Percentiles rank a stretch among this genome's conserved stretches.
Evolutionary conservation across 768 basidiomycete species (phyloP).

Genomic region (Cyathus striatus): DNA sequence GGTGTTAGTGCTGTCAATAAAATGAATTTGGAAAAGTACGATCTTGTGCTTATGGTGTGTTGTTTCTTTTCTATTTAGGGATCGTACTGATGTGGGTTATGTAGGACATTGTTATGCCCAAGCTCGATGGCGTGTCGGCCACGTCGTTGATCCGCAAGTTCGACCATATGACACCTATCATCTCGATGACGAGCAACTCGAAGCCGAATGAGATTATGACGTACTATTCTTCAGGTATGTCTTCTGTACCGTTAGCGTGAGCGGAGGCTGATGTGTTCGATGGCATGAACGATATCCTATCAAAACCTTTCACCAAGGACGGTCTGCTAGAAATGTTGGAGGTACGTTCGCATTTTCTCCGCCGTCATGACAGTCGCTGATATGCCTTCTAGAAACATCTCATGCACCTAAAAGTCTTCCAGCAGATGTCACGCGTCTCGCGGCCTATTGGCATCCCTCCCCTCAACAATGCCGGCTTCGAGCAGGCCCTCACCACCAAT

Average conservation of each 20-base stretch:
- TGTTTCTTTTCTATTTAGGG: constrained; percentile 7
- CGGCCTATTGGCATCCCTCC: constrained; percentile 66
- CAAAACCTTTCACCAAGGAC: constrained; percentile 97
- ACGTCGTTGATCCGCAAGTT: constrained; percentile 94
- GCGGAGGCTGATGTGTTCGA: too few relatives aligned
- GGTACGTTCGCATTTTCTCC: constrained; percentile 28
- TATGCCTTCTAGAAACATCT: constrained; percentile 63
- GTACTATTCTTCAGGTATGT: constrained; percentile 70
- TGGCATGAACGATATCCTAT: constrained; percentile 96
- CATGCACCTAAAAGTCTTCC: constrained; percentile 81
- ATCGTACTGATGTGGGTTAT: neutral
- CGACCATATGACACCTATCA: constrained; percentile 93
- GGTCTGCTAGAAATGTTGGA: constrained; percentile 90
- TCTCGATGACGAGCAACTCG: constrained; percentile 96
- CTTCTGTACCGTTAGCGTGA: neutral
- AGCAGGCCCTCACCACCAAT: constrained; percentile 42
- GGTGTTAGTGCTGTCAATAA: constrained; percentile 89
- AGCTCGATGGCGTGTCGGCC: constrained; percentile 83
- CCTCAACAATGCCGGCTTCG: constrained; percentile 47
- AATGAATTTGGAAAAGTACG: constrained; percentile 96
- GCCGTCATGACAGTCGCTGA: constrained; percentile 1
- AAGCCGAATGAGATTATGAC: constrained; percentile 91
- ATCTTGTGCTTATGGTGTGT: constrained; percentile 89
- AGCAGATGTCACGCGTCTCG: constrained; percentile 65
- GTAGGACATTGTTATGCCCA: constrained; percentile 94